Conservation (phyloP, 805 yeast genomes). For the Nakazawaea populi region DNA sequence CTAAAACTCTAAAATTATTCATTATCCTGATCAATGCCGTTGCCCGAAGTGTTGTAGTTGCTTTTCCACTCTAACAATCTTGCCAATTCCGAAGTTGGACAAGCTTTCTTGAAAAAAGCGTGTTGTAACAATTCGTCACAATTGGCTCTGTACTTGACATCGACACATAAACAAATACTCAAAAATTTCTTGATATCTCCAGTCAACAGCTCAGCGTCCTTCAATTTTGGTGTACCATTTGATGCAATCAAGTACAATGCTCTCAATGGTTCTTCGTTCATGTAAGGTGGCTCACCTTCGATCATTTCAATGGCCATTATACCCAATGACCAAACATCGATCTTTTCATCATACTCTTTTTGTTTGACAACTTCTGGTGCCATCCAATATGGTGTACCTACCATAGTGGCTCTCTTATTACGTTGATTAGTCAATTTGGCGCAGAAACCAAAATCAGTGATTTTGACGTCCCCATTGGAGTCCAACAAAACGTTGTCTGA, state of each 20-base stretch:
- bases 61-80: slow-evolving; percentile 47
- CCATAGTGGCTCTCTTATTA: slow-evolving; percentile 93
- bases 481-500: slow-evolving; percentile 90
- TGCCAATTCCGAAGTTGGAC: slow-evolving; percentile 53
- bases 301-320: slow-evolving; percentile 98
- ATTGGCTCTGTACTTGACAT: slow-evolving; percentile 84
- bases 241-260: slow-evolving; percentile 94
- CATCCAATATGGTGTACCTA: slow-evolving; percentile 99
- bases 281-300: slow-evolving; percentile 97
- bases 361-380: slow-evolving; percentile 97
- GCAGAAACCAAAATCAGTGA: slow-evolving; percentile 94
- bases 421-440: slow-evolving; percentile 84
- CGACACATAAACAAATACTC: slow-evolving; percentile 89
- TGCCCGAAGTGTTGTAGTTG: neutral
- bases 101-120: slow-evolving; percentile 59
- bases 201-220: slow-evolving; percentile 72
- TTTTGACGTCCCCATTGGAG: slow-evolving; percentile 77
- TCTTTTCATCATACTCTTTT: slow-evolving; percentile 94
- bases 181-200: slow-evolving; percentile 78
- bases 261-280: slow-evolving; percentile 91
- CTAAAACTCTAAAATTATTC: neutral
- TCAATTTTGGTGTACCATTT: slow-evolving; percentile 91
- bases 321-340: slow-evolving; percentile 97
- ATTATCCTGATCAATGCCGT: slow-evolving; percentile 3
- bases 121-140: slow-evolving; percentile 85